Percentiles rank a stretch among this genome's conserved stretches.
Evolutionary conservation across 2,329 filamentous ascomycete genomes (phyloP).

Genomic region (Gliomastix tumulicola): DNA sequence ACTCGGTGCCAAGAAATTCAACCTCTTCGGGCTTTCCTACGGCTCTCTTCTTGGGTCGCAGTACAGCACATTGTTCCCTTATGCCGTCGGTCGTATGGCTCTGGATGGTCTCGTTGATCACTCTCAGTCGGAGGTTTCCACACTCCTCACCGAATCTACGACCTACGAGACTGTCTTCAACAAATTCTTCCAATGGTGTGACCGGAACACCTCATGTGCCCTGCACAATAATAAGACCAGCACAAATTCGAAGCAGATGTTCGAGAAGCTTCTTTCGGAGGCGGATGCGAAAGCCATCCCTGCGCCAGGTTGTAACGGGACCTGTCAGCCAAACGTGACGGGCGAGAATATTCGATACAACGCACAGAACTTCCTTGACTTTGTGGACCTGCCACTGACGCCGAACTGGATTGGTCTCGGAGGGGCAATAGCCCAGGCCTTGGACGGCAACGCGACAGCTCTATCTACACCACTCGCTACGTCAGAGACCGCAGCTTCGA

Average conservation of each 20-base stretch:
- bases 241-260: constrained; percentile 6
- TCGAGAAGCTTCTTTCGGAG: constrained; percentile 7
- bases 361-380: constrained; percentile 6
- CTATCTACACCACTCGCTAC: constrained; percentile 7
- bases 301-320: constrained; percentile 2
- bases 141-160: constrained; percentile 7
- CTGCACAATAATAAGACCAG: too few species aligned
- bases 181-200: constrained; percentile 14
- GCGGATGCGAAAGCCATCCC: constrained; percentile 9
- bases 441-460: constrained; percentile 11
- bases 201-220: constrained; percentile 8
- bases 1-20: constrained; percentile 13
- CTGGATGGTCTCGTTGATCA: constrained; percentile 18
- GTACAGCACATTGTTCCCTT: constrained; percentile 20
- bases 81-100: constrained; percentile 14
- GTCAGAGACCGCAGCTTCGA: not conserved
- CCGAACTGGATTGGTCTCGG: constrained; percentile 10
- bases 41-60: constrained; percentile 23
- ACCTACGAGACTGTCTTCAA: constrained; percentile 11
- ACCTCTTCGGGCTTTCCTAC: constrained; percentile 27
- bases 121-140: constrained; percentile 8
- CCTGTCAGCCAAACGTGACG: constrained; percentile 10
- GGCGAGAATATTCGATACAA: constrained; percentile 13
- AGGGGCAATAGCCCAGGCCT: constrained; percentile 7
- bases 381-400: constrained; percentile 4